Evolutionary conservation across 2,329 filamentous ascomycete species (phyloP).

Genomic region (Microdochium paspali): DNA sequence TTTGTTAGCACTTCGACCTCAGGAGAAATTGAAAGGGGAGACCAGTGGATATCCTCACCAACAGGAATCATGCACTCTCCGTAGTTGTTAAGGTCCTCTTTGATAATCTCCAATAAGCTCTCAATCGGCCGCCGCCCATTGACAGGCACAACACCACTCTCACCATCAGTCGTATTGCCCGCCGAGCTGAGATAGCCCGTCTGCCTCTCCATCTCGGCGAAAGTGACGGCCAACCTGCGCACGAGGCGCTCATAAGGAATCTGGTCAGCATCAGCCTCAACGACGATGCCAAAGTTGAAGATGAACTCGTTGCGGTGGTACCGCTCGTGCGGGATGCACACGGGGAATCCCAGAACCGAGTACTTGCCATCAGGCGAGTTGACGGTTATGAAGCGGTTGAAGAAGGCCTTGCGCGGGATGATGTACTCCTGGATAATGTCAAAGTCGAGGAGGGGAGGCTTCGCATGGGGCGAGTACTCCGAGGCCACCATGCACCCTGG

Average conservation of each 20-base stretch:
- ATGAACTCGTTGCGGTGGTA: conserved; percentile 95
- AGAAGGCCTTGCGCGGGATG: conserved; percentile 90
- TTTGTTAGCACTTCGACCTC: conserved; percentile 9
- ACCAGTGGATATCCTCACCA: conserved; percentile 41
- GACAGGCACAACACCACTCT: conserved; percentile 28
- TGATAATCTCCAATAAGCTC: conserved; percentile 70
- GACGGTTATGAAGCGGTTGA: conserved; percentile 80
- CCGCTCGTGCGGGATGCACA: conserved; percentile 73
- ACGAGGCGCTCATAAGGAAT: conserved; percentile 78
- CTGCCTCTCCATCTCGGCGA: conserved; percentile 87
- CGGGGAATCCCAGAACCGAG: conserved; percentile 77
- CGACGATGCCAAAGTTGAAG: conserved; percentile 90
- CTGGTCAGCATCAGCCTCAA: conserved; percentile 59
- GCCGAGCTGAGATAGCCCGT: conserved; percentile 62
- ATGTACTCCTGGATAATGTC: conserved; percentile 83
- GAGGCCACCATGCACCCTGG: conserved; percentile 49
- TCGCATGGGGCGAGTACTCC: conserved; percentile 26
- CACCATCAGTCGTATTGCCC: conserved; percentile 4
- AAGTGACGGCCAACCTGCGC: conserved; percentile 72
- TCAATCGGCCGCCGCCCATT: conserved; percentile 63
- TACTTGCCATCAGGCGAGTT: conserved; percentile 61
- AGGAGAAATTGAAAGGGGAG: neutral
- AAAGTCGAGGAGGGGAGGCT: conserved; percentile 70
- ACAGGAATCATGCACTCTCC: conserved; percentile 98
- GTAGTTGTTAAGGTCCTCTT: conserved; percentile 90